phyloP scores from a whole-genome alignment of 306 rosid species.

The Casuarina cunninghamiana region DNA sequence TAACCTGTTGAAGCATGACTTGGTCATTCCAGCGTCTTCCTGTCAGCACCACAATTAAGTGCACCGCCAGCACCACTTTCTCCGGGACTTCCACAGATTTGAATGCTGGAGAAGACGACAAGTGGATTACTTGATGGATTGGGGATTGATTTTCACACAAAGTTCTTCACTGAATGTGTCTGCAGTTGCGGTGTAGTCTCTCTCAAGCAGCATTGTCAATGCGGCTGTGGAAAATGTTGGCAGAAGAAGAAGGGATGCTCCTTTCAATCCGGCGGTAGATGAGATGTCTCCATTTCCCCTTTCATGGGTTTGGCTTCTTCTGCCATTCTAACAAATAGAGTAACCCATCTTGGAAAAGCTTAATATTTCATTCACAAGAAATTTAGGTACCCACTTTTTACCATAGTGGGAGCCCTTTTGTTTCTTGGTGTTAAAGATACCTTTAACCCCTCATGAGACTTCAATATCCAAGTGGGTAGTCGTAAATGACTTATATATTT shows the following conservation, averaged over 20 bases:
- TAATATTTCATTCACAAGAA: not conserved
- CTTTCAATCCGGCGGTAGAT: slow-evolving; percentile 43
- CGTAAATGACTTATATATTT: too few species aligned
- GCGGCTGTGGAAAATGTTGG: slow-evolving; percentile 17
- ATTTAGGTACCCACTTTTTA: not conserved
- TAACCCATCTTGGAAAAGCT: not conserved
- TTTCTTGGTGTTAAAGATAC: not conserved
- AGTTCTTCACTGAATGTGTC: not conserved
- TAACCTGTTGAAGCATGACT: not conserved
- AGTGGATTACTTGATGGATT: not conserved
- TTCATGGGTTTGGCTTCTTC: not conserved
- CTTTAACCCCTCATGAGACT: not conserved
- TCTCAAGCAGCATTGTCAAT: slow-evolving; percentile 36
- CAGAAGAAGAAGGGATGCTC: slow-evolving; percentile 22
- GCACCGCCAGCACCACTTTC: not conserved
- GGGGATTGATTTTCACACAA: not conserved
- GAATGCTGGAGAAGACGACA: not conserved
- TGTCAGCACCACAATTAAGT: not conserved
- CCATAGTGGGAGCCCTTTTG: not conserved
- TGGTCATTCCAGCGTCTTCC: not conserved
- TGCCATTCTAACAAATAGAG: too few species aligned
- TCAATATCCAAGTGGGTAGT: not conserved
- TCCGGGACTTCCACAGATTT: not conserved
- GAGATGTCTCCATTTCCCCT: slow-evolving; percentile 18
- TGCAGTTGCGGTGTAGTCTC: slow-evolving; percentile 20